These are phyloP conservation scores for Wakefieldia striispora DNA, from an alignment of 768 basidiomycete species.

Conservation along the genomic window DNA sequence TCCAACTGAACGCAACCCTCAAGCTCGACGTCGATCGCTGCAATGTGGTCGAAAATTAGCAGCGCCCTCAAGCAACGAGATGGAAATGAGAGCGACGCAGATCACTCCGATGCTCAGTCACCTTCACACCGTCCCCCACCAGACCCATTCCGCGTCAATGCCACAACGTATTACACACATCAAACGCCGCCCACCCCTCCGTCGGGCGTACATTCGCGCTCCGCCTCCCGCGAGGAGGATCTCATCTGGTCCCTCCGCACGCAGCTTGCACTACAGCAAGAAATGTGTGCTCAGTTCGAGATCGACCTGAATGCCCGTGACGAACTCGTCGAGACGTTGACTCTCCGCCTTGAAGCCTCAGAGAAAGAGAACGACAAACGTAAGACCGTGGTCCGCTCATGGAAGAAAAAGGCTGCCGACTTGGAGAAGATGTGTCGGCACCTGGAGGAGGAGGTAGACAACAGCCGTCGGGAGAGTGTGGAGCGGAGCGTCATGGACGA, in stretches of 20 bases:
- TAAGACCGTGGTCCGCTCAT: slow-evolving; percentile 48
- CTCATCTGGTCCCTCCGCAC: slow-evolving; percentile 72
- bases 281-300: slow-evolving; percentile 75
- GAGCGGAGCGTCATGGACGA: slow-evolving; percentile 83
- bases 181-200: slow-evolving; percentile 69
- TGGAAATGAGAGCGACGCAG: slow-evolving; percentile 19
- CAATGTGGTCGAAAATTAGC: slow-evolving; percentile 65
- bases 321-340: slow-evolving; percentile 63
- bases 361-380: slow-evolving; percentile 68
- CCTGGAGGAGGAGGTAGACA: slow-evolving; percentile 86
- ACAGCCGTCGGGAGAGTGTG: slow-evolving; percentile 76
- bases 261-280: slow-evolving; percentile 70
- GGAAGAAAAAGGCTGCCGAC: slow-evolving; percentile 78
- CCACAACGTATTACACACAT: slow-evolving; percentile 75
- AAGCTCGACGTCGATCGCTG: slow-evolving; percentile 1
- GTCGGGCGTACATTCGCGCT: slow-evolving; percentile 49
- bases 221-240: slow-evolving; percentile 68
- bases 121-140: slow-evolving; percentile 45
- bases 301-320: slow-evolving; percentile 71
- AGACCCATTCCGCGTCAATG: slow-evolving; percentile 72
- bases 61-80: slow-evolving; percentile 49
- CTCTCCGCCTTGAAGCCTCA: slow-evolving; percentile 47
- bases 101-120: slow-evolving; percentile 14
- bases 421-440: slow-evolving; percentile 64
- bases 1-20: neutral